phyloP scores from a whole-genome alignment of 495 filamentous ascomycete species.

The Clohesyomyces aquaticus region DNA sequence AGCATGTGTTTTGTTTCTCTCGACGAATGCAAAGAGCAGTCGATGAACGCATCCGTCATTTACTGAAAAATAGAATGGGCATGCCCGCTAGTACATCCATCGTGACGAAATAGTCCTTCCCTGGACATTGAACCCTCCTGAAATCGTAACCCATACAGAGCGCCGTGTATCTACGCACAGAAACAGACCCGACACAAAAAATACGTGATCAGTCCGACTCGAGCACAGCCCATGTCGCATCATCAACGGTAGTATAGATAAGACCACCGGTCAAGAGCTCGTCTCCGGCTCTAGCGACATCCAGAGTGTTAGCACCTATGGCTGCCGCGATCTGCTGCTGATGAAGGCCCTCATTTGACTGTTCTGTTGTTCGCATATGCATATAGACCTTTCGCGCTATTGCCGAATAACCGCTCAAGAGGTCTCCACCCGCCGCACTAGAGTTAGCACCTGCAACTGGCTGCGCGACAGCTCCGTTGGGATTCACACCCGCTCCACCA shows the following conservation, averaged over 20 bases:
- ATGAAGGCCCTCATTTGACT: conserved; percentile 80
- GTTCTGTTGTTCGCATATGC: conserved; percentile 62
- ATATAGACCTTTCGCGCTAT: conserved; percentile 70
- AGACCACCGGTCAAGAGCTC: conserved; percentile 73
- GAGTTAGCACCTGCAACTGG: too few species aligned
- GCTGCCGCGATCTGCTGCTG: conserved; percentile 70
- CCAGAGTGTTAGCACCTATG: conserved; percentile 63
- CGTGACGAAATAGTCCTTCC: background rate
- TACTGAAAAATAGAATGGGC: too few species aligned
- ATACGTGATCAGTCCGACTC: conserved; percentile 30
- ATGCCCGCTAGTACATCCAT: too few species aligned
- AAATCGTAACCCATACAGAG: background rate
- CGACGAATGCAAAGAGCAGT: conserved; percentile 51
- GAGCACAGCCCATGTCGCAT: conserved; percentile 55
- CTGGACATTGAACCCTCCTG: background rate
- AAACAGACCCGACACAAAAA: background rate
- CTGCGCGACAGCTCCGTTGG: too few species aligned
- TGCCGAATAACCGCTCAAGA: conserved; percentile 53
- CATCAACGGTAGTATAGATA: conserved; percentile 91
- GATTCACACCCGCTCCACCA: conserved; percentile 36
- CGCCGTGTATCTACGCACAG: background rate
- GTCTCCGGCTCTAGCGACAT: conserved; percentile 74
- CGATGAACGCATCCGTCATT: background rate
- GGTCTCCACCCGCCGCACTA: conserved; percentile 16
- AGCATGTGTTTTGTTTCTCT: conserved; percentile 70